phyloP scores from a whole-genome alignment of 495 filamentous ascomycete species.

The Penicillium paradoxum region DNA sequence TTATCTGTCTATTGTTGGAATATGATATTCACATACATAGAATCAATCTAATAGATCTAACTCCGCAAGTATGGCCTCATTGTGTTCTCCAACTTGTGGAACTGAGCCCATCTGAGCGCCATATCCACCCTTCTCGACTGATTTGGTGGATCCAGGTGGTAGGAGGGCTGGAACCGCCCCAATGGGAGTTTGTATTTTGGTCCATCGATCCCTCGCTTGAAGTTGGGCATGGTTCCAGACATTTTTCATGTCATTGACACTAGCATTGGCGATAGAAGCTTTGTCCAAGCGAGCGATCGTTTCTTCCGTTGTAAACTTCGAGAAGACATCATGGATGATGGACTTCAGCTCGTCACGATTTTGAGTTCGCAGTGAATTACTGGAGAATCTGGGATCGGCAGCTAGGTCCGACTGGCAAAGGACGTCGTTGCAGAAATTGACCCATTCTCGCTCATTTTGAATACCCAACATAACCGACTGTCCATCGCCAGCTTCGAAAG shows the following conservation, averaged over 20 bases:
- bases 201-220: constrained; percentile 40
- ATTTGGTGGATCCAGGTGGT: constrained; percentile 33
- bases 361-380: constrained; percentile 28
- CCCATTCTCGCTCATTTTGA: constrained; percentile 51
- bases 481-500: constrained; percentile 43
- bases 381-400: constrained; percentile 32
- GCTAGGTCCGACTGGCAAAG: constrained; percentile 27
- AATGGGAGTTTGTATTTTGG: constrained; percentile 38
- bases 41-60: constrained; percentile 16
- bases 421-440: constrained; percentile 40
- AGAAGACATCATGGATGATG: constrained; percentile 30
- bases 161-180: constrained; percentile 40
- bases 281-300: constrained; percentile 28
- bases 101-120: constrained; percentile 29
- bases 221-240: constrained; percentile 48
- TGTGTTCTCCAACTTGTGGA: constrained; percentile 40
- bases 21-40: neutral
- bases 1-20: neutral
- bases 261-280: constrained; percentile 44
- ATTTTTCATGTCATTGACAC: constrained; percentile 46
- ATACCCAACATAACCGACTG: constrained; percentile 50
- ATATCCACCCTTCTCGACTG: constrained; percentile 12
- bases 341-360: constrained; percentile 32
- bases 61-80: constrained; percentile 33
- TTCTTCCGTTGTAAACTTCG: constrained; percentile 24